Conservation (phyloP, 2,329 filamentous ascomycete species). For the Cercospora citrullina region DNA sequence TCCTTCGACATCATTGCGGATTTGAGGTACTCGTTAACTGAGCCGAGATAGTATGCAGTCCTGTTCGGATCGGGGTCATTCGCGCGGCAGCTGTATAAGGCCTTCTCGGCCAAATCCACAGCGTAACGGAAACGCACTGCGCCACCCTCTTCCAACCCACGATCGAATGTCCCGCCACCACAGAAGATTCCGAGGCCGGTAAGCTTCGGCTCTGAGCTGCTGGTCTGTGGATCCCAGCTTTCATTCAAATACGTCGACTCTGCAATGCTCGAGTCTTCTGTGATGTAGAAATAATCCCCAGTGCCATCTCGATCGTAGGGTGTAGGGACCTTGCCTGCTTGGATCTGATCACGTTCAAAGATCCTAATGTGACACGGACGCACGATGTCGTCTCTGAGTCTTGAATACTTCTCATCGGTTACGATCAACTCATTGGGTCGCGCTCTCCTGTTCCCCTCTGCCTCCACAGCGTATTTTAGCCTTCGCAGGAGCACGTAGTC, state of each 20-base stretch:
- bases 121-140: slow-evolving; percentile 65
- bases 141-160: slow-evolving; percentile 71
- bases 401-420: slow-evolving; percentile 47
- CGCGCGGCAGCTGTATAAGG: slow-evolving; percentile 72
- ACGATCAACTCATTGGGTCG: slow-evolving; percentile 62
- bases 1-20: slow-evolving; percentile 54
- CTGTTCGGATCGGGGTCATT: slow-evolving; percentile 53
- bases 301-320: slow-evolving; percentile 68
- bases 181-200: slow-evolving; percentile 71
- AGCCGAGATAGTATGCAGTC: slow-evolving; percentile 64
- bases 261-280: background rate
- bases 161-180: slow-evolving; percentile 74
- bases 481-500: slow-evolving; percentile 21
- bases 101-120: slow-evolving; percentile 64
- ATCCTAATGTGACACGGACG: slow-evolving; percentile 63
- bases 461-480: slow-evolving; percentile 15
- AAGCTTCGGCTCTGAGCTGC: slow-evolving; percentile 14
- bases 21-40: slow-evolving; percentile 67
- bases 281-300: slow-evolving; percentile 62
- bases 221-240: slow-evolving; percentile 43
- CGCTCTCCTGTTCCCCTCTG: slow-evolving; percentile 21
- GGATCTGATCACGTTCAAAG: slow-evolving; percentile 36
- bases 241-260: slow-evolving; percentile 23
- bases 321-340: slow-evolving; percentile 50
- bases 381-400: slow-evolving; percentile 46